Conservation (phyloP, 192 early-diverging fungal species). For the Dimargaris cristalligena region DNA sequence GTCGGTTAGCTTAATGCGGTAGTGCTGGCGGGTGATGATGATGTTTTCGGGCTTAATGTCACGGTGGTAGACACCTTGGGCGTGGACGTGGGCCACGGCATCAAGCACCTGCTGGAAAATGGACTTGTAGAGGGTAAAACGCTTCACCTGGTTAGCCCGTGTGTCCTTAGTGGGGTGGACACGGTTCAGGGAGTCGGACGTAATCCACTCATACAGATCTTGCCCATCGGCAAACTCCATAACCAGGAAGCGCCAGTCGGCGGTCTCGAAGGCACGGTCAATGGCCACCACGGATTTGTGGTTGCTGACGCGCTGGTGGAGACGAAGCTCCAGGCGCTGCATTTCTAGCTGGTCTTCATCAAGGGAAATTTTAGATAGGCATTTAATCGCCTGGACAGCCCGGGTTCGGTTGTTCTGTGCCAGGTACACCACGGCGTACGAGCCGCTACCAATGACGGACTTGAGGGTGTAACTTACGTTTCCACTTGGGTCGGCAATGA, state of each 20-base stretch:
- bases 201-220: slow-evolving; percentile 36
- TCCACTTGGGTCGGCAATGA: slow-evolving; percentile 22
- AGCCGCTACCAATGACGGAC: slow-evolving; percentile 48
- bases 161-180: slow-evolving; percentile 12
- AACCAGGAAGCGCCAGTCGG: slow-evolving; percentile 40
- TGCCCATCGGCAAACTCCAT: slow-evolving; percentile 39
- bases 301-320: slow-evolving; percentile 41
- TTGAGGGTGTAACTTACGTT: slow-evolving; percentile 26
- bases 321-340: slow-evolving; percentile 45
- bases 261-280: slow-evolving; percentile 43
- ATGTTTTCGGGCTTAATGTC: slow-evolving; percentile 78
- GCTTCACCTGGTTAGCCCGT: slow-evolving; percentile 25
- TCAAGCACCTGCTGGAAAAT: slow-evolving; percentile 54
- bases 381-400: slow-evolving; percentile 50
- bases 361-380: slow-evolving; percentile 42
- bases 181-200: slow-evolving; percentile 14
- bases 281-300: slow-evolving; percentile 51
- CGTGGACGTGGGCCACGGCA: slow-evolving; percentile 62
- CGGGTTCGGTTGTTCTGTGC: slow-evolving; percentile 38
- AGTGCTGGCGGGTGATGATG: slow-evolving; percentile 37
- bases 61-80: slow-evolving; percentile 69
- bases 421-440: slow-evolving; percentile 60
- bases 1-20: slow-evolving; percentile 74
- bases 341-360: slow-evolving; percentile 37
- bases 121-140: slow-evolving; percentile 26